phyloP scores from a whole-genome alignment of 2,329 filamentous ascomycete species.

The Diaporthe capsici region DNA sequence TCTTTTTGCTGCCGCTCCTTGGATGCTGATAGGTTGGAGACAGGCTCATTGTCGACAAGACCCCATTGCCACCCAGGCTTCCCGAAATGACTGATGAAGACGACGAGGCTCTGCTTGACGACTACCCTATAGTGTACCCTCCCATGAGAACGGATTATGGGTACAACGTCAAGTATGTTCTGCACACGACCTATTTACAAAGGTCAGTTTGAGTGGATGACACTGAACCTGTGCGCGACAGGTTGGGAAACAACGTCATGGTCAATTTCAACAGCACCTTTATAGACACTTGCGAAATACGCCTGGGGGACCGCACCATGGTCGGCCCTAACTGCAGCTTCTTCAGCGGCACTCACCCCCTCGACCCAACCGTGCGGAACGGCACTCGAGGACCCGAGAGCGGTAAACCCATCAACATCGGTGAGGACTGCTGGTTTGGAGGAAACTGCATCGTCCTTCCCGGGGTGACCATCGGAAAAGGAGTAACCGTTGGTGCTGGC shows the following conservation, averaged over 20 bases:
- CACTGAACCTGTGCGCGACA: conserved; percentile 43
- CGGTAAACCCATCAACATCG: conserved; percentile 81
- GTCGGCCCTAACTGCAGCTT: conserved; percentile 85
- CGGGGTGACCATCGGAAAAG: conserved; percentile 83
- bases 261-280: conserved; percentile 82
- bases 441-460: conserved; percentile 80
- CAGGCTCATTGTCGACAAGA: conserved; percentile 74
- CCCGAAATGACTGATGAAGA: conserved; percentile 65
- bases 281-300: conserved; percentile 82
- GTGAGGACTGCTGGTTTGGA: conserved; percentile 86
- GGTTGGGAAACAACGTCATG: conserved; percentile 78
- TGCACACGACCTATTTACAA: background rate
- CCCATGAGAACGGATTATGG: conserved; percentile 85
- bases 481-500: conserved; percentile 82
- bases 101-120: conserved; percentile 74
- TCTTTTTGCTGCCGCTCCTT: background rate
- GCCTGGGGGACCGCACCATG: conserved; percentile 82
- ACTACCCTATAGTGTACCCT: conserved; percentile 77
- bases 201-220: background rate
- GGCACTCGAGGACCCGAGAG: conserved; percentile 81
- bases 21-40: conserved; percentile 15
- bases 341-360: conserved; percentile 81
- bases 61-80: conserved; percentile 72
- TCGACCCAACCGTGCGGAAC: conserved; percentile 81
- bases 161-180: conserved; percentile 72